Percentiles rank a stretch among this genome's conserved stretches.
These are phyloP conservation scores for Metschnikowia peoriensis DNA, from an alignment of 805 yeast genomes.

Conservation along the genomic window DNA sequence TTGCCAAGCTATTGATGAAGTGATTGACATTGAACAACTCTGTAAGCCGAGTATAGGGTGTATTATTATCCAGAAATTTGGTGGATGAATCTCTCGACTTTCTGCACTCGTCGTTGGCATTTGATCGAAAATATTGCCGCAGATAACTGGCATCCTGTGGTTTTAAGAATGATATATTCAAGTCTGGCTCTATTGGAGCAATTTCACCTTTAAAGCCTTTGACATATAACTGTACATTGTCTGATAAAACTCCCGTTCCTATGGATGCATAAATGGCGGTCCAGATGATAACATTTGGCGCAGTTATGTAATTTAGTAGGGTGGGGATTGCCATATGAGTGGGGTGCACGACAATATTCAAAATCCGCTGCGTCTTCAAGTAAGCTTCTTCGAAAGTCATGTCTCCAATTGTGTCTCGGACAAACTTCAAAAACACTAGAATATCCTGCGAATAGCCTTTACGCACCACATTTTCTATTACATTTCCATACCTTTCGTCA, in stretches of 20 bases:
- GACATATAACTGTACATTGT: constrained; percentile 54
- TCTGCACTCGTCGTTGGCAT: constrained; percentile 15
- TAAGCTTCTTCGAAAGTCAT: constrained; percentile 93
- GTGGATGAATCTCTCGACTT: constrained; percentile 47
- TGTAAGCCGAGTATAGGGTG: constrained; percentile 82
- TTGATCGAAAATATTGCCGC: constrained; percentile 39
- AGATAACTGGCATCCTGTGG: constrained; percentile 46
- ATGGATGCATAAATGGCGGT: constrained; percentile 80
- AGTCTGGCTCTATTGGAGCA: constrained; percentile 48
- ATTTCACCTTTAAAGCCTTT: constrained; percentile 61
- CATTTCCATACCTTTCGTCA: constrained; percentile 61
- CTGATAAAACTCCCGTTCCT: constrained; percentile 65
- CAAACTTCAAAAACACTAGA: constrained; percentile 73
- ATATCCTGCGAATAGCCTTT: constrained; percentile 89
- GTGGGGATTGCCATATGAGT: constrained; percentile 67
- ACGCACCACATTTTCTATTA: constrained; percentile 69
- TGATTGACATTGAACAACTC: constrained; percentile 95
- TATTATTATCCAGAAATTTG: constrained; percentile 41
- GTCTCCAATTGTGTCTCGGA: constrained; percentile 70
- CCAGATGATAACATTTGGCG: constrained; percentile 88
- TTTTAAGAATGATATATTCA: constrained; percentile 41
- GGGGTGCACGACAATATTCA: constrained; percentile 86
- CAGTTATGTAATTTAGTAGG: constrained; percentile 81
- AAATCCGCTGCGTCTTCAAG: constrained; percentile 68
- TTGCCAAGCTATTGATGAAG: constrained; percentile 84